Evolutionary conservation across 2,329 filamentous ascomycete species (phyloP), one percentile per base, ranked within the genome.

Genomic region (Tolypocladium tundrense): DNA sequence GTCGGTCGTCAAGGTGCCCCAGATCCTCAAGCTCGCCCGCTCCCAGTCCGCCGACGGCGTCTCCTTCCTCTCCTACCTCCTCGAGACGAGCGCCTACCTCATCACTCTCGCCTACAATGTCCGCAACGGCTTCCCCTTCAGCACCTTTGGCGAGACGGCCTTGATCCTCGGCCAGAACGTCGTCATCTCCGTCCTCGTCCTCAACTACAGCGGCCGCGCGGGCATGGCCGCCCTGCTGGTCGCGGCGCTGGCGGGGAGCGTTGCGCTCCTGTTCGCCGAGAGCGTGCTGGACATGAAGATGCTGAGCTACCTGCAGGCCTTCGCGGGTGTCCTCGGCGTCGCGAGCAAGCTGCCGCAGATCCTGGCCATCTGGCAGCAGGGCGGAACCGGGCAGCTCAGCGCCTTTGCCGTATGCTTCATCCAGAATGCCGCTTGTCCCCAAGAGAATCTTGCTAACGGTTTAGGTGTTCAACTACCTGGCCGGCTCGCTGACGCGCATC

Each of bases 401-500:
- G 93, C 94, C 55, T 97, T 97, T 73, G 90, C 94, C 59, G 94
- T 96, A 81, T 76, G 88, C 81, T 10, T 10, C 16, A 5, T 19
- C 45, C 21, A 21, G 48, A 42, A 33, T n/a, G 31, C 11, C 14
- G 10, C 53, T 13, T 24, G 11, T 39, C 27, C 2, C 19, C 4
- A 2, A 11, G 39, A 35, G 19, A 35, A 27, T 11, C 19, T 35
- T 2, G 35, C 31, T 8, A 31, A 21, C 11, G 11, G 6, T 14
- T 21, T 52, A 97, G 92, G 91, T 99, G 65, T 96, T 99, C 83
- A 97, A 97, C 80, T 99, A 96, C 75, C 90, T 99, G 67, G 80
- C 87, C 66, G 94, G 95, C 43, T 96, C 91, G 50, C 84, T 97
- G 59, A 90, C 91, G 33, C 89, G 94, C 70, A 96, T 99, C 77